Evolutionary conservation across 1,284 basidiomycete genomes (phyloP), one percentile per base, ranked within the genome.

Genomic region (Leccinum insolens): DNA sequence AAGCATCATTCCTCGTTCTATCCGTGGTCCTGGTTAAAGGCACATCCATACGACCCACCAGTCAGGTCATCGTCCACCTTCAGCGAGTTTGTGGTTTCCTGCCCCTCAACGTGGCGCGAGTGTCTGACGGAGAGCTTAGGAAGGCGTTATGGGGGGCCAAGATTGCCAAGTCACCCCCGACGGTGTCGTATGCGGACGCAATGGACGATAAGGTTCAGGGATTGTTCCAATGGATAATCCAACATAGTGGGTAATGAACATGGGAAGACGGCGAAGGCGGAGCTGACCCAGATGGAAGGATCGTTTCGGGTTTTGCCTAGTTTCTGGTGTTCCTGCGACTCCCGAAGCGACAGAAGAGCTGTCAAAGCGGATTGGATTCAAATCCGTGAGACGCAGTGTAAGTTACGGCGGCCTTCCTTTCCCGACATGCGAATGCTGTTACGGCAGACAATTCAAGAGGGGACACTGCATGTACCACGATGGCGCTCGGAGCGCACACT

Each of bases 351-450:
- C 97, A 0, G 94, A 99, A 76, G 82, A 86, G 66, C 83, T 98
- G 0, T 85, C 90, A 2, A 80, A 87, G 61, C 86, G 92, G 20
- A 96, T 99, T 72, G 91, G 89, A 1, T 95, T 94, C 75, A 96
- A 34, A 34, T 99, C 67, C 88, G 96, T 60, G 91, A 97, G 78
- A 98, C 97, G 0, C 96, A 98, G 76, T 99, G 96, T 92, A 76
- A 71, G 67, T 65, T 37, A 63, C 3, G 41, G 3, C 4, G 0
- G 11, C 12, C 39, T 64, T 60, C 63, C 62, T 41, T 59, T 34
- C 11, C 59, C 12, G 31, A 65, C n/a, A 60, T 60, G 39, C 41
- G 55, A 39, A 31, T 55, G 60, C 58, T 60, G 62, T 99, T 76
- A 98, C 96, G 1, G 90, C 96, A 0, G 91, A 98, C 77, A 86